phyloP scores from a whole-genome alignment of 805 yeast genomes.

The Candida silvicultrix region DNA sequence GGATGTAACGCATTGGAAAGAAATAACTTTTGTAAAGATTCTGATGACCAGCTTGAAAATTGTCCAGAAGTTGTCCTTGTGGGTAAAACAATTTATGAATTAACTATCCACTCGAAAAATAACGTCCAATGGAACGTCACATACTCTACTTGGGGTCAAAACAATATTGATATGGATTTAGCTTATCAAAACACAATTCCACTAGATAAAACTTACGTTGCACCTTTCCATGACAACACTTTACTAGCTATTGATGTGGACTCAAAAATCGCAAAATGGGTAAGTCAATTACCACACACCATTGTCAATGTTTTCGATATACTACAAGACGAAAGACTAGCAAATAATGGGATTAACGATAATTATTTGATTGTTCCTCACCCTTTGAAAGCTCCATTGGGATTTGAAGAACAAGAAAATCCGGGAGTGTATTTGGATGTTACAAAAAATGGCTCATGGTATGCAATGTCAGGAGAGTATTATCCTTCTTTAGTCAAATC shows the following conservation, averaged over 20 bases:
- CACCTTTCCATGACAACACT: conserved; percentile 79
- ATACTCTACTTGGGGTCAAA: conserved; percentile 88
- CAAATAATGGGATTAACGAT: conserved; percentile 5
- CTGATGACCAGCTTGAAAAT: conserved; percentile 6
- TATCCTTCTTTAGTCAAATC: conserved; percentile 79
- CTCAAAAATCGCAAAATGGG: conserved; percentile 75
- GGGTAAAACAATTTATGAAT: conserved; percentile 68
- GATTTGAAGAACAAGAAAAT: conserved; percentile 14
- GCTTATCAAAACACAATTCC: conserved; percentile 46
- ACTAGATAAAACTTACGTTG: conserved; percentile 67
- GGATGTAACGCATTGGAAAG: conserved; percentile 3
- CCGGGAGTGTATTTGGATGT: conserved; percentile 62
- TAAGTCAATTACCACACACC: conserved; percentile 61
- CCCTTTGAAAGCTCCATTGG: conserved; percentile 40
- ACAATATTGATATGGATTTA: conserved; percentile 60
- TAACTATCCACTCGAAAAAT: conserved; percentile 69
- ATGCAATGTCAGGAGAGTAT: conserved; percentile 70
- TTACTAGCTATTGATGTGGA: conserved; percentile 67
- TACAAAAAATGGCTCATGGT: conserved; percentile 67
- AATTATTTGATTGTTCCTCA: conserved; percentile 59
- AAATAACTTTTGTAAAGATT: conserved; percentile 1
- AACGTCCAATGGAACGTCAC: conserved; percentile 79
- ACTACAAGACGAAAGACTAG: conserved; percentile 24
- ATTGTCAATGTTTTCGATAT: conserved; percentile 80
- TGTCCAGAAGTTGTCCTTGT: conserved; percentile 40